Percentiles rank a stretch among this genome's conserved stretches.
Conservation (phyloP, 1,139 yeast genomes). For the Yamadazyma dushanensis region DNA sequence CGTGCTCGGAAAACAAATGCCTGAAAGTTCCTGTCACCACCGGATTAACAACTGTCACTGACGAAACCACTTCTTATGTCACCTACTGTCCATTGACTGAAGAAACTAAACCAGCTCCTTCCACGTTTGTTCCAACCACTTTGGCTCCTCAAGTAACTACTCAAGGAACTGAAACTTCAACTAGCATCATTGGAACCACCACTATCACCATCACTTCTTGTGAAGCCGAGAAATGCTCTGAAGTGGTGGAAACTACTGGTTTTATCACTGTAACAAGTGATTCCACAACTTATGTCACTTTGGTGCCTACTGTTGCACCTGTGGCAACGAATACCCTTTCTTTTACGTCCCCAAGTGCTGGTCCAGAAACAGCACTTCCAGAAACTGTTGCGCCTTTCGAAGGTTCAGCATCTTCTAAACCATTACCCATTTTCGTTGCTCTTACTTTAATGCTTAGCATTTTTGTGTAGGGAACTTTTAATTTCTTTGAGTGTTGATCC, state of each 20-base stretch:
- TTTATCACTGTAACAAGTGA: slow-evolving; percentile 26
- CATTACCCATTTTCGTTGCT: slow-evolving; percentile 5
- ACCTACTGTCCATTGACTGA: slow-evolving; percentile 25
- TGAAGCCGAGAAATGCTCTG: slow-evolving; percentile 31
- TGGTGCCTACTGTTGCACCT: slow-evolving; percentile 41
- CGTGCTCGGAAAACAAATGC: slow-evolving; percentile 13
- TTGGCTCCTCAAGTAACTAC: background rate
- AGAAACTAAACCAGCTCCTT: background rate
- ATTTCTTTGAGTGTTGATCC: slow-evolving; percentile 4
- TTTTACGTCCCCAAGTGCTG: slow-evolving; percentile 9
- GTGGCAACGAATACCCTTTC: too few relatives aligned
- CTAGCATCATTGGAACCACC: slow-evolving; percentile 16
- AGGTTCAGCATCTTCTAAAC: slow-evolving; percentile 7
- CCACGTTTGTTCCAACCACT: slow-evolving; percentile 1
- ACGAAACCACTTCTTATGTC: slow-evolving; percentile 21
- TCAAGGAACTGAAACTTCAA: background rate
- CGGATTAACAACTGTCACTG: slow-evolving; percentile 18
- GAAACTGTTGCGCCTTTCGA: slow-evolving; percentile 6
- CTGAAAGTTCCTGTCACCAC: slow-evolving; percentile 25
- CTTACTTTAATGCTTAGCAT: slow-evolving; percentile 5
- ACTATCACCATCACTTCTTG: slow-evolving; percentile 53
- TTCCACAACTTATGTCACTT: slow-evolving; percentile 45
- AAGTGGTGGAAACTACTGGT: slow-evolving; percentile 25
- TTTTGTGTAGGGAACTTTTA: slow-evolving; percentile 4
- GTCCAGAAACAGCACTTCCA: slow-evolving; percentile 11